These are phyloP conservation scores for Exserohilum turcica DNA, from an alignment of 2,329 filamentous ascomycete genomes.

Conservation along the genomic window DNA sequence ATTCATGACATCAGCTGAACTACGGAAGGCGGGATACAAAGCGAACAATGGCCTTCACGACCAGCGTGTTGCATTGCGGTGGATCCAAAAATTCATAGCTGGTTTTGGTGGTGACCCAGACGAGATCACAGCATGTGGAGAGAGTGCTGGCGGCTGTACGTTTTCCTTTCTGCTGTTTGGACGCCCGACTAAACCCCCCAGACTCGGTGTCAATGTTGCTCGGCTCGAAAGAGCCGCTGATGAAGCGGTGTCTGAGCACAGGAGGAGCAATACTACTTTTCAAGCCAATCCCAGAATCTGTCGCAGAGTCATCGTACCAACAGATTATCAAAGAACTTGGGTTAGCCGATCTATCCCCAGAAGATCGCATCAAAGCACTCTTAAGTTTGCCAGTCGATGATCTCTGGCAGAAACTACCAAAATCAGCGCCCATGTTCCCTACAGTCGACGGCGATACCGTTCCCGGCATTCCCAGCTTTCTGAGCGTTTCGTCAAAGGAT, in stretches of 20 bases:
- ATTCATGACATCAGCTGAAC: constrained; percentile 54
- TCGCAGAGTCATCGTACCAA: constrained; percentile 52
- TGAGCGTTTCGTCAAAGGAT: constrained; percentile 27
- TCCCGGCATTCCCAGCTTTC: constrained; percentile 35
- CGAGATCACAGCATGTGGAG: constrained; percentile 51
- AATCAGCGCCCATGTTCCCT: constrained; percentile 42
- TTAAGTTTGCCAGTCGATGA: constrained; percentile 49
- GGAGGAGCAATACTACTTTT: constrained; percentile 48
- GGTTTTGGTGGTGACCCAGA: constrained; percentile 48
- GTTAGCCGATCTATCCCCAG: constrained; percentile 43
- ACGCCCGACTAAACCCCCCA: constrained; percentile 11
- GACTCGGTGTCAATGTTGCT: constrained; percentile 38
- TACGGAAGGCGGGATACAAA: constrained; percentile 51
- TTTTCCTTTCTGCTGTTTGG: not conserved
- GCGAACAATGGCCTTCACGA: constrained; percentile 44
- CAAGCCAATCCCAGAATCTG: constrained; percentile 46
- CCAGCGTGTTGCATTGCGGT: constrained; percentile 45
- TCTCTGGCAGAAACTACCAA: constrained; percentile 50
- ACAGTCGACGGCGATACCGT: constrained; percentile 54
- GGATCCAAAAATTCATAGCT: constrained; percentile 45
- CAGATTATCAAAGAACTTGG: constrained; percentile 49
- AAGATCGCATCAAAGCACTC: constrained; percentile 52
- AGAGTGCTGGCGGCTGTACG: constrained; percentile 56
- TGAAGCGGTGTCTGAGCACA: constrained; percentile 52
- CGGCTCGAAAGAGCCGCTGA: constrained; percentile 37